Conservation (phyloP, 75 land plant species). For the Ceratopteris richardii region DNA sequence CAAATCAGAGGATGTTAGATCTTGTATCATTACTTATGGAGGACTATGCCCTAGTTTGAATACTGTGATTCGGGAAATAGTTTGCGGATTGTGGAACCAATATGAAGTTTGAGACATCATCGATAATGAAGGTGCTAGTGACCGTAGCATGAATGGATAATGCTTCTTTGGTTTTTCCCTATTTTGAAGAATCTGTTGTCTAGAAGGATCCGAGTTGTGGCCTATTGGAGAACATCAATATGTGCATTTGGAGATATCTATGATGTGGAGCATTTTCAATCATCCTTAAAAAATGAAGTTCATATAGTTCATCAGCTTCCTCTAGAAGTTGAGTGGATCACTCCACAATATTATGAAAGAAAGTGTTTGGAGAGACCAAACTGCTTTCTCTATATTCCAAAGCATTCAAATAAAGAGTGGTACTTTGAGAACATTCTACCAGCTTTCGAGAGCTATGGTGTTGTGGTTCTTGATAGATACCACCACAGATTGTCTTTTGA, state of each 20-base stretch:
- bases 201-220: not conserved
- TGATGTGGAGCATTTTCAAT: conserved; percentile 21
- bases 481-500: conserved; percentile 31
- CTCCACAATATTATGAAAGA: conserved; percentile 13
- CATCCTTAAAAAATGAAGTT: conserved; percentile 19
- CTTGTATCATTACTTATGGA: conserved; percentile 97
- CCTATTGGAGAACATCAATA: not conserved
- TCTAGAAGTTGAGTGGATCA: conserved; percentile 17
- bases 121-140: conserved; percentile 53
- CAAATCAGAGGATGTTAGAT: conserved; percentile 78
- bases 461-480: conserved; percentile 22
- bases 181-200: too few species aligned
- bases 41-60: conserved; percentile 95
- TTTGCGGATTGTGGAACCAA: conserved; percentile 77
- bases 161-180: not conserved
- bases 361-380: conserved; percentile 24
- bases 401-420: conserved; percentile 10
- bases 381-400: conserved; percentile 18
- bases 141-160: conserved; percentile 3
- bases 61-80: conserved; percentile 91
- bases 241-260: conserved; percentile 22
- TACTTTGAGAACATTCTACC: conserved; percentile 10
- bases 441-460: conserved; percentile 7
- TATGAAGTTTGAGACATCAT: conserved; percentile 71
- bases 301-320: conserved; percentile 16